Evolutionary conservation across 2,329 filamentous ascomycete species (phyloP).

Genomic region (Zasmidium angulare): DNA sequence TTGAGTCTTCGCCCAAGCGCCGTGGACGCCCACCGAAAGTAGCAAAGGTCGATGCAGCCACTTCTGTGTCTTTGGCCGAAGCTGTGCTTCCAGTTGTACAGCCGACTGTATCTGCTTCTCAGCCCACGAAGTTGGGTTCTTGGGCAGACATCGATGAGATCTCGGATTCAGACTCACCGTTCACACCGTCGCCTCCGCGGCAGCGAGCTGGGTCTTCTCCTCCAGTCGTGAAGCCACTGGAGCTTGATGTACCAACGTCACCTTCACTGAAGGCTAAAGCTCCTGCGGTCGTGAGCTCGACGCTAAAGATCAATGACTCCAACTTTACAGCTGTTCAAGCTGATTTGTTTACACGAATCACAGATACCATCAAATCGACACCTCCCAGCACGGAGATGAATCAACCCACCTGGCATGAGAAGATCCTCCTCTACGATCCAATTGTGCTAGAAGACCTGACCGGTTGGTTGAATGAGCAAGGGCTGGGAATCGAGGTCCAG

Average conservation of each 20-base stretch:
- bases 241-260: conserved; percentile 17
- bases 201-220: conserved; percentile 28
- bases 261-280: conserved; percentile 8
- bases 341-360: conserved; percentile 50
- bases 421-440: conserved; percentile 90
- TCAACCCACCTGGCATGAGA: conserved; percentile 76
- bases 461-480: conserved; percentile 67
- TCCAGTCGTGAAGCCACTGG: conserved; percentile 20
- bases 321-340: conserved; percentile 36
- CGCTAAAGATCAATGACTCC: conserved; percentile 25
- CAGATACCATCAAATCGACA: conserved; percentile 47
- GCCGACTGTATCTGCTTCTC: conserved; percentile 15
- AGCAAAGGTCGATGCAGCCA: neutral
- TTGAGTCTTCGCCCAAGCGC: conserved; percentile 8
- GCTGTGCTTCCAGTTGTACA: no score
- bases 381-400: conserved; percentile 42
- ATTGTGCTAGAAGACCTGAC: conserved; percentile 85
- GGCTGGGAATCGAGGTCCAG: conserved; percentile 22
- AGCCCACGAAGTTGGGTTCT: conserved; percentile 15
- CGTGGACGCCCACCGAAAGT: conserved; percentile 19
- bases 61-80: neutral
- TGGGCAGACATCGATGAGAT: conserved; percentile 35
- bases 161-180: conserved; percentile 32
- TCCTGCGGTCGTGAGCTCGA: conserved; percentile 2
- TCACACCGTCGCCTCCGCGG: conserved; percentile 34